Percentiles rank a stretch among this genome's conserved stretches.
Evolutionary conservation across 2,329 filamentous ascomycete genomes (phyloP).

Genomic region (Venturia carpophila): DNA sequence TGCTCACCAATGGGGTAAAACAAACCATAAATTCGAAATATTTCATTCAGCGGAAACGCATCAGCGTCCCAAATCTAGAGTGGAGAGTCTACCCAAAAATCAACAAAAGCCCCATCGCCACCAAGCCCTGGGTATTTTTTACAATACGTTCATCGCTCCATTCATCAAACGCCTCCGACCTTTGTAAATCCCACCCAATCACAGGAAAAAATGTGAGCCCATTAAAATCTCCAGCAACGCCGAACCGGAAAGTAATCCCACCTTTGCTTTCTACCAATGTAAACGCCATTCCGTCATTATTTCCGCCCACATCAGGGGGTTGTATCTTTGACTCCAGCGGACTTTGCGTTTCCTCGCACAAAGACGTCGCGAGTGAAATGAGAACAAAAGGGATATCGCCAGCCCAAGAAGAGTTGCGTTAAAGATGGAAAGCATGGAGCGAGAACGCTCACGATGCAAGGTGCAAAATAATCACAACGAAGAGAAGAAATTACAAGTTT

Average conservation of each 20-base stretch:
- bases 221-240: neutral
- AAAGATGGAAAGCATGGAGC: neutral
- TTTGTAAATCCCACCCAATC: neutral
- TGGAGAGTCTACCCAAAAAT: conserved; percentile 7
- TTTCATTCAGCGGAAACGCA: neutral
- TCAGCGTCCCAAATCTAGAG: conserved; percentile 11
- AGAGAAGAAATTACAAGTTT: neutral
- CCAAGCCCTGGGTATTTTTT: conserved; percentile 4
- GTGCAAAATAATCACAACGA: conserved; percentile 2
- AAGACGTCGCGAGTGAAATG: neutral
- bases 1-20: neutral
- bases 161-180: neutral
- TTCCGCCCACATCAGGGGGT: neutral
- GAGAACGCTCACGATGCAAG: conserved; percentile 7
- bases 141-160: neutral
- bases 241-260: neutral
- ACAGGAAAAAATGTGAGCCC: neutral
- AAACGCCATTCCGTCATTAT: conserved; percentile 1
- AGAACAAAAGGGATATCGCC: neutral
- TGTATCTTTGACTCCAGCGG: neutral
- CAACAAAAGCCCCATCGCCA: conserved; percentile 2
- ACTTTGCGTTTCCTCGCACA: neutral
- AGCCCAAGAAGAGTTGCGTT: neutral
- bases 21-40: conserved; percentile 14
- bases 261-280: neutral